These are phyloP conservation scores for Suillus occidentalis DNA, from an alignment of 768 basidiomycete genomes.

Conservation along the genomic window DNA sequence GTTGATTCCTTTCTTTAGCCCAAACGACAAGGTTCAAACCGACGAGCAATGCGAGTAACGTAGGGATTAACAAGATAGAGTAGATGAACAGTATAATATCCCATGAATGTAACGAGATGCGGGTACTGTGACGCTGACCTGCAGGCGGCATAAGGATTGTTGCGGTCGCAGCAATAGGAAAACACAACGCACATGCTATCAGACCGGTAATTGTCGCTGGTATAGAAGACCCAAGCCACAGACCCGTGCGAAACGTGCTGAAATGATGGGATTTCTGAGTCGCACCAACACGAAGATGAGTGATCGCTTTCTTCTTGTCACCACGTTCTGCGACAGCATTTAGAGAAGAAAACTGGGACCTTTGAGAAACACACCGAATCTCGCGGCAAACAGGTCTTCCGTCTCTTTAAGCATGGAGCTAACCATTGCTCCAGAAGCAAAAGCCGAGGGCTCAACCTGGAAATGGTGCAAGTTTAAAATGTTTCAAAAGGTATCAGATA, in stretches of 20 bases:
- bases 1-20: conserved; percentile 78
- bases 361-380: conserved; percentile 62
- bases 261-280: conserved; percentile 61
- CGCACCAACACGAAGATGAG: conserved; percentile 56
- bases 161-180: neutral
- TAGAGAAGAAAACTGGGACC: neutral
- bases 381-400: conserved; percentile 72
- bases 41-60: conserved; percentile 73
- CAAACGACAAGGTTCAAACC: conserved; percentile 85
- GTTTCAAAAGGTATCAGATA: neutral
- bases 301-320: conserved; percentile 74
- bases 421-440: conserved; percentile 63
- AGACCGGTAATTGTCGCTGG: conserved; percentile 68
- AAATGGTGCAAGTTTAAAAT: neutral
- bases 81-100: conserved; percentile 78
- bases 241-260: conserved; percentile 73
- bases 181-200: conserved; percentile 50
- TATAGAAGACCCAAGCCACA: conserved; percentile 68
- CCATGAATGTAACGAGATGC: conserved; percentile 63
- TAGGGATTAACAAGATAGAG: conserved; percentile 68
- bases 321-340: conserved; percentile 48
- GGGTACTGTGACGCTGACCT: conserved; percentile 60
- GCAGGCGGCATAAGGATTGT: neutral
- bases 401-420: conserved; percentile 69
- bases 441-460: conserved; percentile 66